phyloP scores from a whole-genome alignment of 2,329 filamentous ascomycete species.

The Pyrenophora seminiperda region DNA sequence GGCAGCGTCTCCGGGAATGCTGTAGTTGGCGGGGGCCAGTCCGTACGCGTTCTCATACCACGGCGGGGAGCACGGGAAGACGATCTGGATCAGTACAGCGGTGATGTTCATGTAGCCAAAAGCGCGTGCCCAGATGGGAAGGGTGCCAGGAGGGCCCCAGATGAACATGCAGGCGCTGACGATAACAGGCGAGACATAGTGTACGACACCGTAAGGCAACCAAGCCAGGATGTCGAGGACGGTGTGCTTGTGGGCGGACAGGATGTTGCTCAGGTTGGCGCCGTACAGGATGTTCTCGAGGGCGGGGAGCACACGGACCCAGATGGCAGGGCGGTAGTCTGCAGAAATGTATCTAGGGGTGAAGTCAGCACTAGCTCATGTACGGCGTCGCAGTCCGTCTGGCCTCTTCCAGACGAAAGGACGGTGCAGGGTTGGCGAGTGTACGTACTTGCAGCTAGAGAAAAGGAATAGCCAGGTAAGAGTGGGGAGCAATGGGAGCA shows the following conservation, averaged over 20 bases:
- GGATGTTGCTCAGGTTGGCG: constrained; percentile 92
- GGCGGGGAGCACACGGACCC: constrained; percentile 91
- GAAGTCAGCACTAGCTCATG: constrained; percentile 24
- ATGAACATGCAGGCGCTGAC: constrained; percentile 81
- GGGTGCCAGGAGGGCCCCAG: constrained; percentile 83
- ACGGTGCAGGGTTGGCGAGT: constrained; percentile 1
- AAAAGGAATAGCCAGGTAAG: constrained; percentile 89
- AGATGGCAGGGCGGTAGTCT: constrained; percentile 89
- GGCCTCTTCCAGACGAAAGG: too few relatives aligned
- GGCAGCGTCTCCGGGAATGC: constrained; percentile 85
- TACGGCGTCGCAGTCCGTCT: too few relatives aligned
- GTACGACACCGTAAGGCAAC: constrained; percentile 89
- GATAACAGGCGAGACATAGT: constrained; percentile 84
- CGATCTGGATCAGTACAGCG: constrained; percentile 84
- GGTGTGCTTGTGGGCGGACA: constrained; percentile 85
- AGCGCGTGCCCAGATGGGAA: constrained; percentile 80
- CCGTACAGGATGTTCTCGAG: constrained; percentile 97
- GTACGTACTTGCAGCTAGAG: constrained; percentile 85
- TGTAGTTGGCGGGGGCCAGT: constrained; percentile 87
- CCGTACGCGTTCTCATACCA: constrained; percentile 98
- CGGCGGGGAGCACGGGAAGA: constrained; percentile 91
- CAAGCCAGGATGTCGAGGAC: constrained; percentile 87
- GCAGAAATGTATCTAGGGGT: constrained; percentile 77
- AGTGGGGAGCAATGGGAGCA: constrained; percentile 83
- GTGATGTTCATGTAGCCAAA: constrained; percentile 93